phyloP scores from a whole-genome alignment of 129 eudicot species.

The Chrysanthemum seticuspe region DNA sequence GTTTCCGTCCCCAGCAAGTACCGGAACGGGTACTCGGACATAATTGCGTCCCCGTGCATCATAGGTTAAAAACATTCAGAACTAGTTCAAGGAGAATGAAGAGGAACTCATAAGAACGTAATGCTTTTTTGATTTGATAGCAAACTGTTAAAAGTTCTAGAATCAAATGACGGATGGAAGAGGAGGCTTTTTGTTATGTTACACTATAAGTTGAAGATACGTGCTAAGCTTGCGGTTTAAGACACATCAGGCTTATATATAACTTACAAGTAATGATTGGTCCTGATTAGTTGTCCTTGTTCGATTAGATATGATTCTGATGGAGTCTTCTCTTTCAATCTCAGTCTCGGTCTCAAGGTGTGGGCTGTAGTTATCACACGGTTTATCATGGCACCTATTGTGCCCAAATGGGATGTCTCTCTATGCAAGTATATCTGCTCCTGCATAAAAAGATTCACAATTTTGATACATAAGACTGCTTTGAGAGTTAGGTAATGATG shows the following conservation, averaged over 20 bases:
- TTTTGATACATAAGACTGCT: background rate
- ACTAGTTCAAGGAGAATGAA: slow-evolving; percentile 60
- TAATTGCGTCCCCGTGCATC: too few relatives aligned
- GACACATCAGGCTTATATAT: slow-evolving; percentile 7
- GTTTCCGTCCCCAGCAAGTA: too few relatives aligned
- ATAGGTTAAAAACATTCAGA: slow-evolving; percentile 38
- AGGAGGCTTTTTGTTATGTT: slow-evolving; percentile 54
- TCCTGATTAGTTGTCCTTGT: slow-evolving; percentile 20
- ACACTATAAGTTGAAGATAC: slow-evolving; percentile 73
- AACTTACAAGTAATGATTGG: slow-evolving; percentile 5
- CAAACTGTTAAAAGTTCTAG: slow-evolving; percentile 59
- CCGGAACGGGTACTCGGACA: too few relatives aligned
- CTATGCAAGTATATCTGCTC: slow-evolving; percentile 54
- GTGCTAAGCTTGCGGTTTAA: slow-evolving; percentile 49
- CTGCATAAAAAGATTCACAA: slow-evolving; percentile 13
- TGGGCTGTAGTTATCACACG: slow-evolving; percentile 68
- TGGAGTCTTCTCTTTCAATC: slow-evolving; percentile 64
- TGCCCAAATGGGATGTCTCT: slow-evolving; percentile 78
- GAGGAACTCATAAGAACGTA: slow-evolving; percentile 68
- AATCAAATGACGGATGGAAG: slow-evolving; percentile 70
- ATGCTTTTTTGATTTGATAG: background rate
- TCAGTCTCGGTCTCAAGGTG: slow-evolving; percentile 45
- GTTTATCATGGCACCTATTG: slow-evolving; percentile 91
- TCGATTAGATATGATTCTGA: slow-evolving; percentile 68
- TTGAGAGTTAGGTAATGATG: background rate